Evolutionary conservation across 345 rosid species (phyloP), one percentile per base, ranked within the genome.

Genomic region (sweet orange (Citrus sinensis)): DNA sequence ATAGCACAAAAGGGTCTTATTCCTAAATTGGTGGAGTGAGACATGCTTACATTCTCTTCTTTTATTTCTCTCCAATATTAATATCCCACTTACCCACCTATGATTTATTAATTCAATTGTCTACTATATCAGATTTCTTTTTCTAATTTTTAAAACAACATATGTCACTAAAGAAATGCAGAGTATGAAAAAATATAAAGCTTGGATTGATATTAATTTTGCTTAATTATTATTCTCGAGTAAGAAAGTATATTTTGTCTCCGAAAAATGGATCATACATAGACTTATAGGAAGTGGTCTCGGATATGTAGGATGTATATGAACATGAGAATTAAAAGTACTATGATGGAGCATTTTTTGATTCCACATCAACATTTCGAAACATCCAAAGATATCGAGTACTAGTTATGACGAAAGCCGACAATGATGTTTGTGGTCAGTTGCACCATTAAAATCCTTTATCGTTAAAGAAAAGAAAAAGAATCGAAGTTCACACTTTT

Each of bases 41-140:
- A 64, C 70, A 29, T 7, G 70, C 70, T 46, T 63, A 14, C 34
- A 75, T 75, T 75, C 78, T 76, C 72, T 76, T 49, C 78, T 24
- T 46, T 61, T 73, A n/a, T 13, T 58, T 8, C 35, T 30, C 30
- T 4, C 32, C 34, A 13, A 0, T 8, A 64, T 17, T 32, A 64
- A 2, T 30, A 1, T 7, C 17, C 16, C 34, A 34, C 35, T 32
- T 14, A 64, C 40, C 40, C 40, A 32, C 68, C 24, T 32, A 7
- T 35, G 32, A 11, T 20, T 14, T 30, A 16, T 32, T 64, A 16
- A 46, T 46, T 64, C 7, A 54, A 54, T 54, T 54, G 1, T 54
- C 20, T 54, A 4, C 58, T 54, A 17, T 16, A 54, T 6, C 22
- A 54, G 17, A 46, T 3, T 46, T 46, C 4, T 13, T 46, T 46